These are phyloP conservation scores for Penicillium sp. DNA, from an alignment of 2,329 filamentous ascomycete genomes.

Conservation along the genomic window DNA sequence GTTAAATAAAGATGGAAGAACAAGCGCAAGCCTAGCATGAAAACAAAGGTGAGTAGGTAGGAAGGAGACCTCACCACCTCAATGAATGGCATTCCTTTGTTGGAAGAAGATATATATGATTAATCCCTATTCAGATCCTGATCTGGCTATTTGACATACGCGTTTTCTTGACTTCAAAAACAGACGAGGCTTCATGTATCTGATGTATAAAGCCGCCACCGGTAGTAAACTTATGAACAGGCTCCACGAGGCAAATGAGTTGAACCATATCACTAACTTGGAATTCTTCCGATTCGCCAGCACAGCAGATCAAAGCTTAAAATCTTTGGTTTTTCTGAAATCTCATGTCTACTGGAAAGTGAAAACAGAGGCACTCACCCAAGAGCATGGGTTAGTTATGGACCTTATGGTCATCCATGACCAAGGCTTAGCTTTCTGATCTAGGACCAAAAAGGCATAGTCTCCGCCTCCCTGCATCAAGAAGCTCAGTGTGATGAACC, in stretches of 20 bases:
- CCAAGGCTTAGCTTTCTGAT: not conserved
- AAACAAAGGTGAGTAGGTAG: no score
- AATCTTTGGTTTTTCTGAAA: not conserved
- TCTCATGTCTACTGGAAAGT: not conserved
- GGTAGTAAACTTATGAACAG: not conserved
- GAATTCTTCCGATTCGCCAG: not conserved
- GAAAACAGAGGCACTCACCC: not conserved
- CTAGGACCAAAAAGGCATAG: not conserved
- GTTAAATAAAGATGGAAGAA: not conserved
- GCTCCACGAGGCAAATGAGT: not conserved
- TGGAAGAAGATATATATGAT: no score
- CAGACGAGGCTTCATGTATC: not conserved
- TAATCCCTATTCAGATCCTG: no score
- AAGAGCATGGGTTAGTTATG: not conserved
- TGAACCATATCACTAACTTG: not conserved
- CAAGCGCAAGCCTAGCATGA: not conserved
- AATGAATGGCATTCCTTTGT: no score
- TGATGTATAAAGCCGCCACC: not conserved
- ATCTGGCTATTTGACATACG: no score
- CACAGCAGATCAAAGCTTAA: not conserved
- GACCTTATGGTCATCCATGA: not conserved
- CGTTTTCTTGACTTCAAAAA: not conserved
- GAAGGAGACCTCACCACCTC: no score
- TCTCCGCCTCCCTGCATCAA: not conserved
- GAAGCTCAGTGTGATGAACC: not conserved